Evolutionary conservation across 164 flowering plant species (phyloP).

Genomic region (Hamamelis virginiana): DNA sequence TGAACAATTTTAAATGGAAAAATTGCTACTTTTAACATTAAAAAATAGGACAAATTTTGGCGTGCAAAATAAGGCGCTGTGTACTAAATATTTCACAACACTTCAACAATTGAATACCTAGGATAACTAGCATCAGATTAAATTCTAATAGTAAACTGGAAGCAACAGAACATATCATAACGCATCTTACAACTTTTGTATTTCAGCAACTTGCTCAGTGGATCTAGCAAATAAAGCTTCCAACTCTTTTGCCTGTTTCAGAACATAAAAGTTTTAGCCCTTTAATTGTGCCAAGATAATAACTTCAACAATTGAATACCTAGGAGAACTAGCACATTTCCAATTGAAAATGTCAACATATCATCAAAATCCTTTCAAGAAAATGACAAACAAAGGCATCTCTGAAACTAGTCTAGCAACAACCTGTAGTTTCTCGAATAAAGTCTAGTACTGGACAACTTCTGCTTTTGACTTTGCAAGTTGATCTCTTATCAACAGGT

Average conservation of each 20-base stretch:
- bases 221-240: conserved; percentile 52
- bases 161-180: conserved; percentile 39
- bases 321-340: background rate
- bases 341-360: conserved; percentile 19
- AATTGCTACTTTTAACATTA: too few relatives aligned
- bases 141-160: background rate
- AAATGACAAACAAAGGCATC: conserved; percentile 21
- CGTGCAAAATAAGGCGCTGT: too few relatives aligned
- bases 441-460: conserved; percentile 50
- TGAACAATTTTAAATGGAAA: too few relatives aligned
- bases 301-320: conserved; percentile 46
- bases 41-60: too few relatives aligned
- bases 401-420: conserved; percentile 52
- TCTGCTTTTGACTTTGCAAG: conserved; percentile 78
- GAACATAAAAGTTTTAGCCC: conserved; percentile 11
- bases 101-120: too few relatives aligned
- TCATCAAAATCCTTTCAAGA: conserved; percentile 4
- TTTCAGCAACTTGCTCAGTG: conserved; percentile 57
- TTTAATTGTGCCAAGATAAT: background rate
- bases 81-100: too few relatives aligned
- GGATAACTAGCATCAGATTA: background rate
- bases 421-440: conserved; percentile 91
- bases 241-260: conserved; percentile 60
- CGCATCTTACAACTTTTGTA: conserved; percentile 54
- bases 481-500: conserved; percentile 52